Evolutionary conservation across 345 rosid genomes (phyloP), one percentile per base, ranked within the genome.

Genomic region (Hibiscus tridactylites): DNA sequence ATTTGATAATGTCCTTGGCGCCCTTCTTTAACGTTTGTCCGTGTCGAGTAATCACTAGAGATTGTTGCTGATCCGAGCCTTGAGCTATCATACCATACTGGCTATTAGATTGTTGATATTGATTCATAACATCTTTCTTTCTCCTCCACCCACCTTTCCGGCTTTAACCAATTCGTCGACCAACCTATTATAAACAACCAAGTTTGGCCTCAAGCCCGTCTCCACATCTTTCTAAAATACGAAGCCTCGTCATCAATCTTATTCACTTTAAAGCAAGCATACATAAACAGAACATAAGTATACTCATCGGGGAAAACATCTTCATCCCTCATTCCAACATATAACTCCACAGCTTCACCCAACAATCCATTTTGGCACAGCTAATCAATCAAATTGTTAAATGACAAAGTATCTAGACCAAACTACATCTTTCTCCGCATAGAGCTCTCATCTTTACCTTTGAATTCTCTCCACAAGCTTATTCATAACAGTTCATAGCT

Each of bases 301-400:
- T 84, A 87, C 75, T 94, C 97, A 75, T 94, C 98, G 0, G 98
- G 93, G 71, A 80, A 85, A 77, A 88, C 95, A 57, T 87, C 85
- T 75, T 86, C 88, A 63, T 82, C 93, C 0, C 79, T 85, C 97
- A 93, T 93, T 76, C 87, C 96, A 54, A 82, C 78, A 33, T 79
- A 91, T 57, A 94, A 80, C 77, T 80, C 86, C 82, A 88, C 91
- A 0, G 96, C 97, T 73, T 90, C 90, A 5, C 69, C 80, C 80
- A 94, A 70, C 86, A 87, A 56, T 10, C 88, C 95, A n/a, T 83
- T 84, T 49, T 65, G 76, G 53, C 97, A 91, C 70, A 90, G 33
- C 71, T 91, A 29, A 29, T 29, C 31, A 21, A 21, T 21, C 24
- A 21, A 21, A 21, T 21, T 21, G 1, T 21, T 21, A 21, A 21